Conservation (phyloP, 441 rosid genomes). For the Melastoma candidum region DNA sequence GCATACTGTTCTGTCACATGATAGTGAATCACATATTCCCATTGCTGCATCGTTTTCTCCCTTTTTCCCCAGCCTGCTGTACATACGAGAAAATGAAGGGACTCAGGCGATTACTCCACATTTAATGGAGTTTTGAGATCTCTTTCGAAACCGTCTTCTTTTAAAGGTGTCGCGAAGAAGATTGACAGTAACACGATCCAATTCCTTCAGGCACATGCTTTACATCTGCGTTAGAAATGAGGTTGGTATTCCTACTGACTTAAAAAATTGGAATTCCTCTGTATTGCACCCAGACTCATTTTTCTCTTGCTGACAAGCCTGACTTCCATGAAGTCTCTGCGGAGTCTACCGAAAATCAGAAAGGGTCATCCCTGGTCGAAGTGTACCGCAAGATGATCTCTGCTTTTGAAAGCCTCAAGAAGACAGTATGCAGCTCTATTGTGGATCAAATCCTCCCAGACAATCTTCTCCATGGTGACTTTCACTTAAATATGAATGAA, state of each 20-base stretch:
- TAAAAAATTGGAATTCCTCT: constrained; percentile 7
- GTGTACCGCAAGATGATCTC: constrained; percentile 49
- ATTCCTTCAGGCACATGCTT: constrained; percentile 70
- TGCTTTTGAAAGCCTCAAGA: constrained; percentile 45
- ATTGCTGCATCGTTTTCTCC: background rate
- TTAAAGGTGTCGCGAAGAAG: constrained; percentile 44
- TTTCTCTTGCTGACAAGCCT: constrained; percentile 22
- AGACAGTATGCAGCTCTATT: background rate
- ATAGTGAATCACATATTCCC: background rate
- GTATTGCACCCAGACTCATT: constrained; percentile 41
- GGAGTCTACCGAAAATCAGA: constrained; percentile 20
- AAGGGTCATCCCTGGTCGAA: constrained; percentile 29
- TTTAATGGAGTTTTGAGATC: constrained; percentile 47
- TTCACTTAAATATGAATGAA: too few species aligned
- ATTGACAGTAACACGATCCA: constrained; percentile 46
- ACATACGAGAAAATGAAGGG: constrained; percentile 54
- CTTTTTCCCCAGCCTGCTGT: constrained; percentile 39
- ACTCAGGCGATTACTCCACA: constrained; percentile 28
- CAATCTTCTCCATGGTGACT: too few species aligned
- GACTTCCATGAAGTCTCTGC: constrained; percentile 12
- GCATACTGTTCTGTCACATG: background rate
- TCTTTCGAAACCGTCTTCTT: constrained; percentile 35
- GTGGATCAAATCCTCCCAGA: too few species aligned
- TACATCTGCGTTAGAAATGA: constrained; percentile 10
- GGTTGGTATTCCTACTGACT: background rate